Evolutionary conservation across 257 asterid species (phyloP).

Genomic region (Mitragyna speciosa): DNA sequence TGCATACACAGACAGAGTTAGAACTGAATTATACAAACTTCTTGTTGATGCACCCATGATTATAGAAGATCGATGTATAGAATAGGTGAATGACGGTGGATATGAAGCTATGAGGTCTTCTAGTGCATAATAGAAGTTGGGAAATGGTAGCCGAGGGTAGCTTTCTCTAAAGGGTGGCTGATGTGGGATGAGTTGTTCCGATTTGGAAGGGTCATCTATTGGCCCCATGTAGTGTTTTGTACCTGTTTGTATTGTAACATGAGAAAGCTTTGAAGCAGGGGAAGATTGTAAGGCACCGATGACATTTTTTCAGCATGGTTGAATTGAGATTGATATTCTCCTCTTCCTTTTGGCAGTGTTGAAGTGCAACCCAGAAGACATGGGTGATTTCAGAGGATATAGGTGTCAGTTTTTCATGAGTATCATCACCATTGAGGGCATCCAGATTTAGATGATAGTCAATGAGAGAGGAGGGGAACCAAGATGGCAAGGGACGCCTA

Average conservation of each 20-base stretch:
- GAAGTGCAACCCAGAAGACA: conserved; percentile 17
- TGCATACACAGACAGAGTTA: conserved; percentile 12
- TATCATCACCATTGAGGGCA: conserved; percentile 5
- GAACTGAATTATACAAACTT: not conserved
- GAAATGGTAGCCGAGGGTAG: conserved; percentile 9
- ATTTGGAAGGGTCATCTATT: not conserved
- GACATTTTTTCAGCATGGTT: conserved; percentile 17
- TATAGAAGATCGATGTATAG: conserved; percentile 7
- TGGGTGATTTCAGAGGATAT: conserved; percentile 8
- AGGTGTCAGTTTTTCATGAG: conserved; percentile 7
- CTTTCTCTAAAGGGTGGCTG: conserved; percentile 13
- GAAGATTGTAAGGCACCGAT: not conserved
- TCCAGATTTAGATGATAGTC: conserved; percentile 7
- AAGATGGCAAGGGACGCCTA: conserved; percentile 12
- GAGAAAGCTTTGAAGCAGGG: not conserved
- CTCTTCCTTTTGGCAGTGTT: not conserved
- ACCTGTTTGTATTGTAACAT: conserved; percentile 8
- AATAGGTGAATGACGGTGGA: not conserved
- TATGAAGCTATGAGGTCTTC: conserved; percentile 9
- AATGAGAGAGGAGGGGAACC: conserved; percentile 2
- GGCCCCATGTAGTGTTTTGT: conserved; percentile 23
- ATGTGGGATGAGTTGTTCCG: conserved; percentile 1
- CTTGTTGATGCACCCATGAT: conserved; percentile 4
- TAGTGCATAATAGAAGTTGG: conserved; percentile 13
- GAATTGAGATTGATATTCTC: conserved; percentile 3